Conservation (phyloP, 345 rosid species). For the Carallia brachiata region DNA sequence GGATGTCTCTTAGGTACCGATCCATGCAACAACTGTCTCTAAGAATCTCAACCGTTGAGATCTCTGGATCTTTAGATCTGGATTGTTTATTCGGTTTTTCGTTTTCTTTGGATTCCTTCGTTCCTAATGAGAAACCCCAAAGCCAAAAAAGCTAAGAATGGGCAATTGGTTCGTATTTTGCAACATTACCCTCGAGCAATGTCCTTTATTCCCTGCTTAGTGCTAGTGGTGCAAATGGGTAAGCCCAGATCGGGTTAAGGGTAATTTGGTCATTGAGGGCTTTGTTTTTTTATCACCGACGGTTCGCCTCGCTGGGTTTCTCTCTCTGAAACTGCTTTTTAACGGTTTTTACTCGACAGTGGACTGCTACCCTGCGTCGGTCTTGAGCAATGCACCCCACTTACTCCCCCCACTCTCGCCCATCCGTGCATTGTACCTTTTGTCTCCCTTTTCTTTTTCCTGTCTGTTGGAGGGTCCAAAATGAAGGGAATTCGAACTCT, state of each 20-base stretch:
- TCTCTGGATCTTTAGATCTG: slow-evolving; percentile 54
- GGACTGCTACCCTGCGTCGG: slow-evolving; percentile 5
- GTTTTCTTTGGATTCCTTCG: slow-evolving; percentile 24
- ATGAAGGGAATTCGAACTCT: no score
- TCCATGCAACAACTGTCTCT: slow-evolving; percentile 12
- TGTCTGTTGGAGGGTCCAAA: no score
- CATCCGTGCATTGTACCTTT: slow-evolving; percentile 3
- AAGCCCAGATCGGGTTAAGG: slow-evolving; percentile 5
- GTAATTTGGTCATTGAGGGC: slow-evolving; percentile 34
- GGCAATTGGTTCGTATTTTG: background rate
- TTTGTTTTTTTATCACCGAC: slow-evolving; percentile 21
- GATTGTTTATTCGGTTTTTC: slow-evolving; percentile 43
- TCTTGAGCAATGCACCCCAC: slow-evolving; percentile 36
- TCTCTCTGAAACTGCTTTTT: slow-evolving; percentile 10
- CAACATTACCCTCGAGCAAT: background rate
- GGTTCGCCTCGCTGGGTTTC: slow-evolving; percentile 6
- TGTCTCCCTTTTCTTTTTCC: background rate
- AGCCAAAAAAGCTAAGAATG: background rate
- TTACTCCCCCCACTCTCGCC: background rate
- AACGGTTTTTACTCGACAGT: slow-evolving; percentile 42
- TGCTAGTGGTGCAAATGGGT: slow-evolving; percentile 9
- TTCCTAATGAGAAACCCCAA: background rate
- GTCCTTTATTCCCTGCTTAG: background rate
- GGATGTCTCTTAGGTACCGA: slow-evolving; percentile 1
- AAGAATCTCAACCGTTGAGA: slow-evolving; percentile 42